Percentiles rank a stretch among this genome's conserved stretches.
These are phyloP conservation scores for Colletotrichum plurivorum DNA, from an alignment of 2,329 filamentous ascomycete genomes.

Conservation along the genomic window DNA sequence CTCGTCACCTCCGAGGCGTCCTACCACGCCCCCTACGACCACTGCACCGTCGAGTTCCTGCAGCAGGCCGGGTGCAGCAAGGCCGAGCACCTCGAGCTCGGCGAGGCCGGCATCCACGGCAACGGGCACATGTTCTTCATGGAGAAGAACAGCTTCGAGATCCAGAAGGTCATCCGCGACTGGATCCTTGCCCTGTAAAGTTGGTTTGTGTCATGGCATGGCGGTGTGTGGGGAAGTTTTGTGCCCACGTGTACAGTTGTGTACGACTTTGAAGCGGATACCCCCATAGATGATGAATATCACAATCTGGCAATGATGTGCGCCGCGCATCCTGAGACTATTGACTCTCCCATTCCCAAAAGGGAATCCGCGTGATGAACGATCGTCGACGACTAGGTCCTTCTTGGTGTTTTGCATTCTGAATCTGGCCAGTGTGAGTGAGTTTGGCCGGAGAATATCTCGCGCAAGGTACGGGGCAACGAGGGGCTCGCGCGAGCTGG, in stretches of 20 bases:
- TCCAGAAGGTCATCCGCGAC: conserved; percentile 46
- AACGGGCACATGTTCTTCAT: conserved; percentile 65
- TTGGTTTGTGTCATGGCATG: not conserved
- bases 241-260: conserved; percentile 12
- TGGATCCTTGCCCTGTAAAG: conserved; percentile 43
- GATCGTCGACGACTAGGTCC: not conserved
- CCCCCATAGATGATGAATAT: conserved; percentile 32
- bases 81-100: conserved; percentile 53
- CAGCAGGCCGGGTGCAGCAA: conserved; percentile 57
- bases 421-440: not conserved
- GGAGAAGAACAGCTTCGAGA: conserved; percentile 62
- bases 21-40: conserved; percentile 62
- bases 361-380: not conserved
- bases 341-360: not conserved
- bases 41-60: conserved; percentile 57
- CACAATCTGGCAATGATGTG: conserved; percentile 23
- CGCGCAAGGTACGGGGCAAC: not conserved
- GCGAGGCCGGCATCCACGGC: conserved; percentile 55
- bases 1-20: conserved; percentile 59
- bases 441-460: not conserved
- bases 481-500: not conserved
- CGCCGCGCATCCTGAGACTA: not conserved
- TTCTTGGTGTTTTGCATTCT: not conserved
- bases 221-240: not conserved
- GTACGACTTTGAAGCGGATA: conserved; percentile 26